These are phyloP conservation scores for Sclerotinia minor DNA, from an alignment of 2,329 filamentous ascomycete species.

Conservation along the genomic window DNA sequence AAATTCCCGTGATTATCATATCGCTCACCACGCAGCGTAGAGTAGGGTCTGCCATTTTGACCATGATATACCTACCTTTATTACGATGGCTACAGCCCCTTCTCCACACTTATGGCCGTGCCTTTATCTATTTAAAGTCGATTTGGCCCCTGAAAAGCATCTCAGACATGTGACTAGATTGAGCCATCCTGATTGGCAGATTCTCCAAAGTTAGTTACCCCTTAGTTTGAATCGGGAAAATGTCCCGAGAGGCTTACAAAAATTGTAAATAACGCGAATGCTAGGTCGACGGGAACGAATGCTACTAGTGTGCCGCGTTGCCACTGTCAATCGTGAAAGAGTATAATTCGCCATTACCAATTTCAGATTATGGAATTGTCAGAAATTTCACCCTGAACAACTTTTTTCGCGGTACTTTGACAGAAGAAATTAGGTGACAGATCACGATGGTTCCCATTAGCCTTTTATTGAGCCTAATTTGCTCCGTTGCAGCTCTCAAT, in stretches of 20 bases:
- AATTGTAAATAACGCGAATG: background rate
- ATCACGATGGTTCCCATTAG: background rate
- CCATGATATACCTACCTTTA: background rate
- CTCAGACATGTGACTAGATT: background rate
- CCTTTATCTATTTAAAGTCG: background rate
- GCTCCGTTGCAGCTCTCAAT: background rate
- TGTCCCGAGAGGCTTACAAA: background rate
- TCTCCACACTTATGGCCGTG: too few species aligned
- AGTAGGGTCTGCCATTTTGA: background rate
- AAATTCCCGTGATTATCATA: too few species aligned
- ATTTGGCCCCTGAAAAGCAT: background rate
- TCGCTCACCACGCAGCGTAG: background rate
- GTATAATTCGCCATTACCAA: background rate
- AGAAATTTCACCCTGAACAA: background rate
- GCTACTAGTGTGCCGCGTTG: background rate
- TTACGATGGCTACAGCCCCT: background rate
- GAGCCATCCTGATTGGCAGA: background rate
- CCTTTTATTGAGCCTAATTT: background rate
- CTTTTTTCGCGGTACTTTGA: too few species aligned
- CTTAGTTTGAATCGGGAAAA: background rate
- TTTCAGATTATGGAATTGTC: background rate
- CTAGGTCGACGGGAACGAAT: background rate
- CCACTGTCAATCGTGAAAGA: background rate
- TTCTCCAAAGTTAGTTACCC: background rate
- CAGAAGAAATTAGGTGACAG: background rate